phyloP scores from a whole-genome alignment of 140 eudicot species.

The Oenanthe javanica region DNA sequence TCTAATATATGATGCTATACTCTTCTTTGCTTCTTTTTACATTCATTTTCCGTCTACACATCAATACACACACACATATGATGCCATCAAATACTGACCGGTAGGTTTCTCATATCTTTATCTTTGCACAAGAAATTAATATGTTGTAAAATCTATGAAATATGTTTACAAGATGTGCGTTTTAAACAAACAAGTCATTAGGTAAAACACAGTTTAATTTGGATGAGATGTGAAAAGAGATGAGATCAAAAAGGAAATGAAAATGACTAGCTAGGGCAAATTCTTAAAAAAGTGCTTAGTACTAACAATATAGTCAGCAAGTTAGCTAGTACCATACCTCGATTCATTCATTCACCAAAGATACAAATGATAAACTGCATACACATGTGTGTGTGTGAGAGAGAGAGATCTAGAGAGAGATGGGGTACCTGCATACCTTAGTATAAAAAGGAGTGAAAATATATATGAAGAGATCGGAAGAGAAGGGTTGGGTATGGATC shows the following conservation, averaged over 20 bases:
- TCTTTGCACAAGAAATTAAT: too few species aligned
- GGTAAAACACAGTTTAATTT: neutral
- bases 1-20: neutral
- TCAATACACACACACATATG: too few species aligned
- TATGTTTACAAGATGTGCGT: too few species aligned
- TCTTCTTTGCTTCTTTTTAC: neutral
- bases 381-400: neutral
- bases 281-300: neutral
- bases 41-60: neutral
- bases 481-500: neutral
- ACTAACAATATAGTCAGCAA: neutral
- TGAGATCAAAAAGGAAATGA: neutral
- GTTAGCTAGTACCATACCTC: neutral
- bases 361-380: neutral
- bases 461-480: neutral
- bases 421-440: neutral
- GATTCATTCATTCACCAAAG: too few species aligned
- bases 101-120: too few species aligned
- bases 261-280: neutral
- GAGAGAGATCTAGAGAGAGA: neutral
- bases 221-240: neutral
- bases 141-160: too few species aligned
- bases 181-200: too few species aligned
- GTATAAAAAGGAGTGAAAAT: neutral
- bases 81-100: too few species aligned